phyloP scores from a whole-genome alignment of 2,329 filamentous ascomycete species.

The Xylariaceae sp. region DNA sequence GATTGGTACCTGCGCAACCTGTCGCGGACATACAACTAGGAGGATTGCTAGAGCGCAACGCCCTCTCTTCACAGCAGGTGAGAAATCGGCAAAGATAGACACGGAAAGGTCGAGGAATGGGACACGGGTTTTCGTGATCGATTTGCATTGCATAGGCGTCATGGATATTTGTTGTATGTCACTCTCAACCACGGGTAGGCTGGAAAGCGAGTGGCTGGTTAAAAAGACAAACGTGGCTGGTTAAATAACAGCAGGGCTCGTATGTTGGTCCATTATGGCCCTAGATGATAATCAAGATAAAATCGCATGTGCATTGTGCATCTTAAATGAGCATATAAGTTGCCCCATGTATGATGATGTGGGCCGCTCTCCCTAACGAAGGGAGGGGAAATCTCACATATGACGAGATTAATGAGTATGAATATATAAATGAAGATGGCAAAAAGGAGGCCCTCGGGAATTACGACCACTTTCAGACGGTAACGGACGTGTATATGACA shows the following conservation, averaged over 20 bases:
- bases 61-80: constrained; percentile 14
- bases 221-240: constrained; percentile 14
- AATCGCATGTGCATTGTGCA: neutral
- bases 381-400: no score
- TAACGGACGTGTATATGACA: no score
- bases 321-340: neutral
- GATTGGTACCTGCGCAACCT: constrained; percentile 99
- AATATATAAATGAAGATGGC: no score
- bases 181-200: constrained; percentile 25
- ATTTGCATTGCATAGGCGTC: constrained; percentile 46
- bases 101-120: constrained; percentile 28
- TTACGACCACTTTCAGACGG: no score
- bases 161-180: constrained; percentile 33
- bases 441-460: no score
- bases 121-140: constrained; percentile 36
- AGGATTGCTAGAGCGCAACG: constrained; percentile 15
- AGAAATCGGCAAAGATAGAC: constrained; percentile 23
- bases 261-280: neutral
- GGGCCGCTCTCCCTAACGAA: no score
- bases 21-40: constrained; percentile 82
- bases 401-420: no score
- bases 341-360: neutral
- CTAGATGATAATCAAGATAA: neutral
- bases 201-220: constrained; percentile 11
- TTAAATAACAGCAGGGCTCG: neutral